phyloP scores from a whole-genome alignment of 148 eudicot genomes.

The Vaccinium macrocarpon region DNA sequence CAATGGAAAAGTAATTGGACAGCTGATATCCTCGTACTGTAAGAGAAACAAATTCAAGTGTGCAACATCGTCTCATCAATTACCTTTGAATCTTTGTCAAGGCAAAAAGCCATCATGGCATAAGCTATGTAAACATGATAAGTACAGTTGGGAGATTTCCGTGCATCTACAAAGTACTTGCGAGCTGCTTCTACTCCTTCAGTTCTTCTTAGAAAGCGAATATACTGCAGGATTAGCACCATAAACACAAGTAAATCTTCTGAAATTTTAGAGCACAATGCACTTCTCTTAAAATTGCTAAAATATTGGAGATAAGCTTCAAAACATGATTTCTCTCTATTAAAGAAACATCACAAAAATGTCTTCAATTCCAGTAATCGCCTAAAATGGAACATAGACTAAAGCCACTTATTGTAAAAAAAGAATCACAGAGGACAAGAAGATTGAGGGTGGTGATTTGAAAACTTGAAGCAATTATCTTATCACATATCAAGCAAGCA shows the following conservation, averaged over 20 bases:
- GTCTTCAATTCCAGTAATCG: not conserved
- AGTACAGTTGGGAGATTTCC: slow-evolving; percentile 90
- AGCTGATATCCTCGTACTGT: slow-evolving; percentile 4
- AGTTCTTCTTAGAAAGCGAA: slow-evolving; percentile 93
- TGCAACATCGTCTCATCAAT: slow-evolving; percentile 7
- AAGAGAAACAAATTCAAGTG: not conserved
- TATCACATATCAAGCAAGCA: slow-evolving; percentile 1
- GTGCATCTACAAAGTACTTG: slow-evolving; percentile 81
- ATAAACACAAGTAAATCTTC: slow-evolving; percentile 17
- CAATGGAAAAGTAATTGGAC: not conserved
- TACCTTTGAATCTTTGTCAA: slow-evolving; percentile 97
- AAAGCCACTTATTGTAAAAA: not conserved
- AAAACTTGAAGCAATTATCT: not conserved
- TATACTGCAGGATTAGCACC: slow-evolving; percentile 62
- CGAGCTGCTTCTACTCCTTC: slow-evolving; percentile 98
- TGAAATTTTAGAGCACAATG: not conserved
- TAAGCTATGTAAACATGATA: slow-evolving; percentile 96
- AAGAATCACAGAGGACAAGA: not conserved
- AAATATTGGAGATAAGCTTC: not conserved
- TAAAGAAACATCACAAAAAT: not conserved
- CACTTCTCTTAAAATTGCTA: not conserved
- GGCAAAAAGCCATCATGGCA: slow-evolving; percentile 96
- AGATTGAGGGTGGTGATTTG: not conserved
- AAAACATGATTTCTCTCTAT: slow-evolving; percentile 5
- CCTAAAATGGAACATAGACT: not conserved